A percentile compares a stretch with the other conserved stretches of the same genome.
These are phyloP conservation scores for Lachancea mirantina DNA, from an alignment of 805 yeast genomes.

Conservation along the genomic window DNA sequence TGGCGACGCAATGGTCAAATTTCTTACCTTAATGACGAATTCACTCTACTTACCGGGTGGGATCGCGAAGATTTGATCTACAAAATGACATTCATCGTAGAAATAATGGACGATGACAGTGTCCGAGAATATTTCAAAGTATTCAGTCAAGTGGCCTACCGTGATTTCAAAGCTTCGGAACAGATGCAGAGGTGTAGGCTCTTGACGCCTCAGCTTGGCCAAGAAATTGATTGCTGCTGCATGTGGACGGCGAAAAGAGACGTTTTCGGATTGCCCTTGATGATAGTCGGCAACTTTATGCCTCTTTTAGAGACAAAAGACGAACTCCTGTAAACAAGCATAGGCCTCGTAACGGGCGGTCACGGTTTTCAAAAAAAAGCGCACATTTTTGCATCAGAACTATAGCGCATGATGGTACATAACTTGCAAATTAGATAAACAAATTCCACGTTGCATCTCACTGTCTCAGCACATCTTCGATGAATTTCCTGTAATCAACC, in stretches of 20 bases:
- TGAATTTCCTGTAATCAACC: conserved; percentile 91
- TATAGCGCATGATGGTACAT: too few relatives aligned
- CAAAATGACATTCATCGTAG: conserved; percentile 65
- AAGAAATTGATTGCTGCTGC: conserved; percentile 64
- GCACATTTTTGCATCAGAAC: too few relatives aligned
- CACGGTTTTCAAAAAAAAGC: too few relatives aligned
- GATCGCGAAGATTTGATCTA: conserved; percentile 56
- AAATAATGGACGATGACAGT: conserved; percentile 78
- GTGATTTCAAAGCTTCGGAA: conserved; percentile 81
- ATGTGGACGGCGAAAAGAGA: conserved; percentile 93
- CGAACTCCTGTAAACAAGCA: too few relatives aligned
- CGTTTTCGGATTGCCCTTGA: conserved; percentile 94
- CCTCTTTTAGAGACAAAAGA: conserved; percentile 56
- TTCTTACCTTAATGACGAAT: conserved; percentile 92
- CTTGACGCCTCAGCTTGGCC: conserved; percentile 46
- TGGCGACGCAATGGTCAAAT: conserved; percentile 96
- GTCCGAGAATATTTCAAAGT: conserved; percentile 83
- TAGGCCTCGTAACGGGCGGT: too few relatives aligned
- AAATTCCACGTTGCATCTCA: too few relatives aligned
- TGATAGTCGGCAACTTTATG: conserved; percentile 88
- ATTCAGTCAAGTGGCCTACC: conserved; percentile 80
- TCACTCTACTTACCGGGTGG: conserved; percentile 90
- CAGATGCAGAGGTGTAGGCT: conserved; percentile 85
- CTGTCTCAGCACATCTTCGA: conserved; percentile 87
- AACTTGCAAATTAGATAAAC: too few relatives aligned